These are phyloP conservation scores for Colletotrichum siamense DNA, from an alignment of 2,329 filamentous ascomycete genomes.

Conservation along the genomic window DNA sequence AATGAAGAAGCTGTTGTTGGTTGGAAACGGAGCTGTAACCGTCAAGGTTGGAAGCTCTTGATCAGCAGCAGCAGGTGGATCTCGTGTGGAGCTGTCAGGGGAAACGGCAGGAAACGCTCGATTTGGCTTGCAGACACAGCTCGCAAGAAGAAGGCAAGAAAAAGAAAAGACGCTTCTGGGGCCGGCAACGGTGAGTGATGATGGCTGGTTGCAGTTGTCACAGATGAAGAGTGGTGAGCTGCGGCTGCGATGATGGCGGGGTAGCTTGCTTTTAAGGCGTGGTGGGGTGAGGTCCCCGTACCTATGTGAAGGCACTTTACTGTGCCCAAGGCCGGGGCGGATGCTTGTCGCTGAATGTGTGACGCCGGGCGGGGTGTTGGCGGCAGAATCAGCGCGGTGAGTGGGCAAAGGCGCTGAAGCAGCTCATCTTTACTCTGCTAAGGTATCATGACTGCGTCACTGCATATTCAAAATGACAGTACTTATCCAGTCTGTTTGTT, in stretches of 20 bases:
- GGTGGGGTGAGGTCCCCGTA: conserved; percentile 6
- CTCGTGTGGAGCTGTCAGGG: background rate
- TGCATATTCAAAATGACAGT: background rate
- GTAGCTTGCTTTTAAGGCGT: conserved; percentile 13
- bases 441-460: background rate
- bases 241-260: conserved; percentile 12
- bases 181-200: background rate
- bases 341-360: background rate
- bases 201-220: background rate
- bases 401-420: background rate
- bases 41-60: conserved; percentile 3
- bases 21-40: background rate
- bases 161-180: background rate
- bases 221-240: background rate
- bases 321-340: background rate
- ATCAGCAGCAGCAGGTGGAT: background rate
- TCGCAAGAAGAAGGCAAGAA: background rate
- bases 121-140: background rate
- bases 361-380: background rate
- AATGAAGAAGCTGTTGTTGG: background rate
- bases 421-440: background rate
- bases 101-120: background rate
- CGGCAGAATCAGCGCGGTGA: background rate
- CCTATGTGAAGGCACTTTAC: background rate
- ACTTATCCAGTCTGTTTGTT: background rate